A percentile compares a stretch with the other conserved stretches of the same genome.
Conservation (phyloP, 805 yeast species). For the Debaryomyces maramus region DNA sequence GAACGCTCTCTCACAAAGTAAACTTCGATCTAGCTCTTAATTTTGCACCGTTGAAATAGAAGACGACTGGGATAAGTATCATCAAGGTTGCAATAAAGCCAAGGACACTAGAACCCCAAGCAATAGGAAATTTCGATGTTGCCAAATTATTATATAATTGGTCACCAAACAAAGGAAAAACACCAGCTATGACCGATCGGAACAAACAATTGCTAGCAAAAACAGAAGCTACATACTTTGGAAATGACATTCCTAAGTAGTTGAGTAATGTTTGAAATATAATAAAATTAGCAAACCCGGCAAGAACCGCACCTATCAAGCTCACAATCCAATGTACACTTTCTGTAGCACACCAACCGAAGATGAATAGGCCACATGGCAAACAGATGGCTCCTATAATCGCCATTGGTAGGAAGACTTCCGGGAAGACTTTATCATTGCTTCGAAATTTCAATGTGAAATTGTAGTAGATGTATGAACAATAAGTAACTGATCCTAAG, state of each 20-base stretch:
- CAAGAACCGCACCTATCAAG: conserved; percentile 42
- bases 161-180: conserved; percentile 56
- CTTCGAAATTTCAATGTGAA: conserved; percentile 22
- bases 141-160: conserved; percentile 38
- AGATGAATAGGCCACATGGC: conserved; percentile 43
- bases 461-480: conserved; percentile 23
- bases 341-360: conserved; percentile 50
- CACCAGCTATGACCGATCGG: conserved; percentile 52
- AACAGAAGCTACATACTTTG: conserved; percentile 50
- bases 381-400: conserved; percentile 40
- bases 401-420: conserved; percentile 42
- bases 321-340: conserved; percentile 52
- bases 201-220: conserved; percentile 54
- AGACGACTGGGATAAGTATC: conserved; percentile 48
- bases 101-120: conserved; percentile 53
- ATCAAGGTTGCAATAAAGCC: conserved; percentile 46
- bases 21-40: conserved; percentile 46
- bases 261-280: conserved; percentile 54
- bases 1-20: no score
- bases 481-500: conserved; percentile 34
- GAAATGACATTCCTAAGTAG: conserved; percentile 50
- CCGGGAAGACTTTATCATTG: conserved; percentile 35
- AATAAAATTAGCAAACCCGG: conserved; percentile 40
- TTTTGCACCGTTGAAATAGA: conserved; percentile 42
- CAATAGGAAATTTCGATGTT: conserved; percentile 53